Percentiles rank a stretch among this genome's conserved stretches.
These are phyloP conservation scores for Phytophthora sp. DNA, from an alignment of 352 stramenopile genomes.

Conservation along the genomic window DNA sequence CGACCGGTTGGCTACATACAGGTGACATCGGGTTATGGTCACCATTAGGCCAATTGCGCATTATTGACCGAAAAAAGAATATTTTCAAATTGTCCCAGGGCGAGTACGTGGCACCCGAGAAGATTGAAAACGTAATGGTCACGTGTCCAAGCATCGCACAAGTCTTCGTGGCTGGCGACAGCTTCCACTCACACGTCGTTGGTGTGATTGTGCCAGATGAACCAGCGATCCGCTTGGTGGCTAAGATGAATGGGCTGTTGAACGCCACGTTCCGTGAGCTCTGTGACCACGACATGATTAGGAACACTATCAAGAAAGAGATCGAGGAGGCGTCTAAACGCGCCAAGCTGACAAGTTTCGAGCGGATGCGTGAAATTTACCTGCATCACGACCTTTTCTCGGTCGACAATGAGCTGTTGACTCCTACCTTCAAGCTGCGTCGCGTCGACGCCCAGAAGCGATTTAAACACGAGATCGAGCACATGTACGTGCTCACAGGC, in stretches of 20 bases:
- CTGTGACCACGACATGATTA: constrained; percentile 55
- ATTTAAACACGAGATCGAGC: constrained; percentile 74
- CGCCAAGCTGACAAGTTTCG: constrained; percentile 91
- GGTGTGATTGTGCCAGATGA: constrained; percentile 92
- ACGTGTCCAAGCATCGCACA: constrained; percentile 93
- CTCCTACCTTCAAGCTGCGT: constrained; percentile 98
- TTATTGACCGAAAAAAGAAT: constrained; percentile 94
- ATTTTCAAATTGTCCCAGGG: constrained; percentile 95
- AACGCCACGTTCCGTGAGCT: constrained; percentile 50
- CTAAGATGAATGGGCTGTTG: constrained; percentile 37
- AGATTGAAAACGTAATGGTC: constrained; percentile 95
- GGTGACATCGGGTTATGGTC: constrained; percentile 97
- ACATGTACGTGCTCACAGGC: constrained; percentile 70
- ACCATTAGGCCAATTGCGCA: constrained; percentile 88
- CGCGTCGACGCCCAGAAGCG: constrained; percentile 63
- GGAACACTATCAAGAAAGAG: constrained; percentile 53
- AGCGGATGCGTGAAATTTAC: constrained; percentile 92
- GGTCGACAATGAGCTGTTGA: constrained; percentile 95
- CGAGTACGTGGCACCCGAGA: constrained; percentile 97
- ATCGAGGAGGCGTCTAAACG: constrained; percentile 58
- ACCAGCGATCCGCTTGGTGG: constrained; percentile 39
- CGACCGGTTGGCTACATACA: constrained; percentile 96
- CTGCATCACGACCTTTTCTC: constrained; percentile 92
- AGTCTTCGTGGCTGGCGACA: constrained; percentile 97
- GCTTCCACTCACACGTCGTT: constrained; percentile 94